Evolutionary conservation across 305 asterid species (phyloP).

Genomic region (Fraxinus albicans): DNA sequence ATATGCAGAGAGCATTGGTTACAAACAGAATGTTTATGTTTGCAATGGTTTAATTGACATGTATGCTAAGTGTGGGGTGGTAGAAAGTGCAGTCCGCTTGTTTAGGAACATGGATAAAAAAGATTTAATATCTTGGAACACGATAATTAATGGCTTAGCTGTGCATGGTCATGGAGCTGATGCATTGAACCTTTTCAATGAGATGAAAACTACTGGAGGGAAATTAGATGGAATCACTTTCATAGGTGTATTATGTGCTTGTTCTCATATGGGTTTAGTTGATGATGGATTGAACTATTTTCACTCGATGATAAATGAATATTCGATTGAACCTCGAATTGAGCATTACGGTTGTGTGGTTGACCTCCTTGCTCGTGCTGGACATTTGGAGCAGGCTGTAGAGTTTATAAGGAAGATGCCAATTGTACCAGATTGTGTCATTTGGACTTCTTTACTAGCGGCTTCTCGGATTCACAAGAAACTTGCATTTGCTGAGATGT

Average conservation of each 20-base stretch:
- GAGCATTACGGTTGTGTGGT: constrained; percentile 90
- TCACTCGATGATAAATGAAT: constrained; percentile 46
- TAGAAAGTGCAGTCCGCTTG: constrained; percentile 46
- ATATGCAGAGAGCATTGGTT: constrained; percentile 50
- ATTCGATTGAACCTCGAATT: constrained; percentile 50
- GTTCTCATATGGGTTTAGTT: constrained; percentile 79
- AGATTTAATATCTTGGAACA: constrained; percentile 81
- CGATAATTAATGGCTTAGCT: constrained; percentile 76
- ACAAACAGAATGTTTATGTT: constrained; percentile 47
- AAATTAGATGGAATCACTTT: constrained; percentile 74
- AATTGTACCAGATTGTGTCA: constrained; percentile 52
- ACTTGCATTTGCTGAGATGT: constrained; percentile 55
- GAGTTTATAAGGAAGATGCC: constrained; percentile 69
- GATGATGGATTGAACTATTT: constrained; percentile 56
- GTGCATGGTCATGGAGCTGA: constrained; percentile 72
- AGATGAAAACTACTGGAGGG: constrained; percentile 53
- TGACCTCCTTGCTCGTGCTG: constrained; percentile 69
- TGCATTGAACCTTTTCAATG: constrained; percentile 49
- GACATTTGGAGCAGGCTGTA: constrained; percentile 67
- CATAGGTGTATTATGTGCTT: constrained; percentile 67
- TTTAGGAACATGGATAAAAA: constrained; percentile 51
- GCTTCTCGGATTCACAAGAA: constrained; percentile 69
- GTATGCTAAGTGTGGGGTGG: constrained; percentile 79
- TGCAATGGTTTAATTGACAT: constrained; percentile 71
- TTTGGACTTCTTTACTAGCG: constrained; percentile 76